Base-by-base conservation (phyloP, 192 early-diverging fungal species). In the Rhizophagus prolifer region DNA sequence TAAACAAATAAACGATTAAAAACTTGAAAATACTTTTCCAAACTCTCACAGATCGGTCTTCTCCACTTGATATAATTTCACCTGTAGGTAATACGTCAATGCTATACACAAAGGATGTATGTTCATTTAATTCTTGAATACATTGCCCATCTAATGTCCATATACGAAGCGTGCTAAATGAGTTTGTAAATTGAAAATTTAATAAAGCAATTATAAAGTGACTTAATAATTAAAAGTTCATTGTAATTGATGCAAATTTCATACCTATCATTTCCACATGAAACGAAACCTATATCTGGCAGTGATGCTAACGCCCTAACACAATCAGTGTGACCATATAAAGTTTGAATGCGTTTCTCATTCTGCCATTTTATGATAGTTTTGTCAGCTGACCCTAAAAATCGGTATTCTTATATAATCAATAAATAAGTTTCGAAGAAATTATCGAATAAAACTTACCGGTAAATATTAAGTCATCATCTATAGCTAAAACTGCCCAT, bases 71-170 rank as follows among this genome's bases (percentile, higher is more conserved):
- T 9, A 94, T 91, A 64, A 97, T 84, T 70, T 95, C 90, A 41
- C 93, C 95, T 4, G 87, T 85, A 59, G 88, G 82, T n/a, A 94
- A 80, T n/a, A 88, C 85, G 19, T 79, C 81, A 46, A 97, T 75
- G 8, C 92, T 83, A 82, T 99, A 99, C 4, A 99, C 91, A 87
- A 96, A 98, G 23, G 95, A 94, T 1, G 94, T 93, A 79, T 99
- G 98, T 0, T 93, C 95, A 66, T 87, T 78, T 16, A 98, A 80
- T 75, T 93, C 95, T 19, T 88, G 86, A 23, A 94, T 41, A 63
- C 91, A 92, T 41, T 89, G 80, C 0, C 95, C 95, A 58, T 85
- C 79, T 28, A 91, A 70, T 9, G 85, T 82, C 96, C 97, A 98
- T 8, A 96, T 74, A 26, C 94, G 90, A 21, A 99, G 79, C 16